Conservation (phyloP, 805 yeast genomes). For the Candida ovalis region DNA sequence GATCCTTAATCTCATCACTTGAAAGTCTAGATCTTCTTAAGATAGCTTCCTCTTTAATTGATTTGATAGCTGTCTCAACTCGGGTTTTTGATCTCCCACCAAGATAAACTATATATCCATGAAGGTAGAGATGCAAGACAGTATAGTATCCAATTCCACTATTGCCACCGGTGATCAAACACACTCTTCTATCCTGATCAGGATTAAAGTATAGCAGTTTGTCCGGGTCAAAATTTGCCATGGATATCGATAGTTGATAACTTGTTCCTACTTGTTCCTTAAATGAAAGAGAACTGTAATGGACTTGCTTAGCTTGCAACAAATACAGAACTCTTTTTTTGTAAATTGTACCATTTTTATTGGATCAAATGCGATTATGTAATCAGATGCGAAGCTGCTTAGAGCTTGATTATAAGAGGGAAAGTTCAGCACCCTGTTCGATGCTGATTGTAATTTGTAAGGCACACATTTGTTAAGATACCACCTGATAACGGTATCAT, state of each 20-base stretch:
- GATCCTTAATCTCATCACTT: conserved; percentile 14
- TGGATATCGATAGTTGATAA: background rate
- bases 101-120: conserved; percentile 72
- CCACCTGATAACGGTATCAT: too few species aligned
- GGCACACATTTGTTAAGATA: too few species aligned
- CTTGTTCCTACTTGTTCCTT: too few species aligned
- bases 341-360: too few species aligned
- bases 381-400: too few species aligned
- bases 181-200: conserved; percentile 49
- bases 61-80: conserved; percentile 53
- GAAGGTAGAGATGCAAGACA: conserved; percentile 69
- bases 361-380: too few species aligned
- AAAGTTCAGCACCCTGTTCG: too few species aligned
- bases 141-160: conserved; percentile 80
- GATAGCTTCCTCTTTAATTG: conserved; percentile 52
- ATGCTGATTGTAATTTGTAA: too few species aligned
- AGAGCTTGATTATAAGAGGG: too few species aligned
- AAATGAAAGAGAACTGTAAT: background rate
- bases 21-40: conserved; percentile 23
- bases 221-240: conserved; percentile 36
- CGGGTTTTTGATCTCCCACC: conserved; percentile 64
- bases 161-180: conserved; percentile 77
- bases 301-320: too few species aligned
- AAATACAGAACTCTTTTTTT: too few species aligned
- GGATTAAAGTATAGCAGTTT: conserved; percentile 63